Evolutionary conservation across 2,329 filamentous ascomycete genomes (phyloP), one percentile per base, ranked within the genome.

Genomic region (Penicillium sp.): DNA sequence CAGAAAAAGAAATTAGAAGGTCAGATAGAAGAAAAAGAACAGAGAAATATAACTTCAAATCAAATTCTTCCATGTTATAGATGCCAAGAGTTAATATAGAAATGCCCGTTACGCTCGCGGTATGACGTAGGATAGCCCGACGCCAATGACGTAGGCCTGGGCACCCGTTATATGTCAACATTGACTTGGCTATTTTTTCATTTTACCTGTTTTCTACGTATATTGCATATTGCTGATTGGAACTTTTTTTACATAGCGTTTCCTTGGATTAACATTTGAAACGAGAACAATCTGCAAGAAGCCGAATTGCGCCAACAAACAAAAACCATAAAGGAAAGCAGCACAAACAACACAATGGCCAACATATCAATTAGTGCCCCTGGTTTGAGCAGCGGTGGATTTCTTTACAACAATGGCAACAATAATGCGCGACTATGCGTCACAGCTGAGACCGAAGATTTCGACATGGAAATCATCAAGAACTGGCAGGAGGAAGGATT

Each of bases 401-500:
- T 74, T 16, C 61, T 74, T 26, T 73, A 72, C 54, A 72, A 71
- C 47, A 70, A 68, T 39, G 68, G 69, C 9, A 60, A 63, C 8
- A 65, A 68, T 35, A 72, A 68, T 44, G 67, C 72, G 4, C 63
- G 71, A 2, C 55, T 74, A 11, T 73, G 71, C 53, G 62, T 74
- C 32, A 69, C 69, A 2, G 65, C 71, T 0, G 72, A 74, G 49
- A 70, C 70, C 1, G 58, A 58, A 2, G 73, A 76, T 24, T 87
- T 86, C 63, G 83, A 86, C 65, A 67, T 75, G 18, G 76, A 80
- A 40, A 81, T 78, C 0, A 69, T 83, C 53, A 74, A 78, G 43
- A 78, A 80, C 53, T 87, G 84, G 82, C 72, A 76, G 31, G 79
- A 83, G 38, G 85, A 88, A 67, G 85, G 85, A 2, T 88, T 86